phyloP scores from a whole-genome alignment of 148 eudicot species.

The Rhododendron molle region DNA sequence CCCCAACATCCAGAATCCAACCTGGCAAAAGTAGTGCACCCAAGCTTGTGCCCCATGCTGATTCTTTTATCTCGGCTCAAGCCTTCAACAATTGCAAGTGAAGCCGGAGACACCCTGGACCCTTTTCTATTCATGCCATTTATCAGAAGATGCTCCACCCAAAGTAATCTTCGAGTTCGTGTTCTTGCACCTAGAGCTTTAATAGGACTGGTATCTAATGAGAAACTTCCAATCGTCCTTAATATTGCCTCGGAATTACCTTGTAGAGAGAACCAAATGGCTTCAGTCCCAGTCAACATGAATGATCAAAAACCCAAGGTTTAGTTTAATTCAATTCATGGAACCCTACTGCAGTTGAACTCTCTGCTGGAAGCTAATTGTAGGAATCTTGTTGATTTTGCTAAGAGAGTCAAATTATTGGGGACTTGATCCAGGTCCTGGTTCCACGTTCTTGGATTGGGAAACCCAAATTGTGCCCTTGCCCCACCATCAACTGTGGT shows the following conservation, averaged over 20 bases:
- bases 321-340: constrained; percentile 78
- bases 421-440: constrained; percentile 52
- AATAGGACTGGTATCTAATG: constrained; percentile 82
- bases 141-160: constrained; percentile 73
- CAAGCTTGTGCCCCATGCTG: constrained; percentile 88
- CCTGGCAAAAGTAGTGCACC: constrained; percentile 70
- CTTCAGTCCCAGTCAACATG: constrained; percentile 6
- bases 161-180: constrained; percentile 80
- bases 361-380: constrained; percentile 79
- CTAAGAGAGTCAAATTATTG: constrained; percentile 55
- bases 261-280: constrained; percentile 22
- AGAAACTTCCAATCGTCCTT: constrained; percentile 61
- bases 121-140: constrained; percentile 88
- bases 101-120: constrained; percentile 74
- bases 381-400: constrained; percentile 55
- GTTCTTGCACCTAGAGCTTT: constrained; percentile 85
- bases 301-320: constrained; percentile 7
- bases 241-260: constrained; percentile 74
- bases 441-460: constrained; percentile 71
- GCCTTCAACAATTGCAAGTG: constrained; percentile 86
- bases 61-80: constrained; percentile 86
- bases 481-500: constrained; percentile 61
- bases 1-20: constrained; percentile 45
- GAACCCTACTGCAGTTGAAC: constrained; percentile 68
- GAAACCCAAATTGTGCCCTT: constrained; percentile 51